Evolutionary conservation across 192 early-diverging fungal species (phyloP).

Genomic region (Backusella tarrabulga): DNA sequence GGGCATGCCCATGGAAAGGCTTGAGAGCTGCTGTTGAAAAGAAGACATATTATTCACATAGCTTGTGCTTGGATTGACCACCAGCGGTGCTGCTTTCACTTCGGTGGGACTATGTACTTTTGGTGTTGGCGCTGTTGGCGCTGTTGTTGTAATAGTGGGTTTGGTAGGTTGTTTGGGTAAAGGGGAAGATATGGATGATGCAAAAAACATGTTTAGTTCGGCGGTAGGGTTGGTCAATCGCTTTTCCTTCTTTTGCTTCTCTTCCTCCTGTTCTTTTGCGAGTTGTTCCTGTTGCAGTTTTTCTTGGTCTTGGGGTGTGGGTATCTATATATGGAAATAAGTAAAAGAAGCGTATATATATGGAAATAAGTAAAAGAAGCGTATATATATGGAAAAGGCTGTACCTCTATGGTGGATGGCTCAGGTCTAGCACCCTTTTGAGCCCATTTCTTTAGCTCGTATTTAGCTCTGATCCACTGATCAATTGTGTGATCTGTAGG

Average conservation of each 20-base stretch:
- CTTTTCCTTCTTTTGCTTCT: not conserved
- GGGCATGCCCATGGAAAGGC: conserved; percentile 23
- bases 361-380: not conserved
- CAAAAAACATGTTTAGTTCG: not conserved
- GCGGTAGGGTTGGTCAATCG: not conserved
- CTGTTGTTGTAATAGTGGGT: not conserved
- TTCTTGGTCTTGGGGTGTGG: not conserved
- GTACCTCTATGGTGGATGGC: conserved; percentile 51
- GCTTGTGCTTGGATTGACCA: not conserved
- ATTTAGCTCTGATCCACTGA: conserved; percentile 73
- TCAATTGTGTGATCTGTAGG: conserved; percentile 57
- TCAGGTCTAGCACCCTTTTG: conserved; percentile 65
- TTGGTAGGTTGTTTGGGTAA: not conserved
- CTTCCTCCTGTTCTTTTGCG: not conserved
- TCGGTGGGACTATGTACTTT: conserved; percentile 3
- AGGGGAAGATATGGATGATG: not conserved
- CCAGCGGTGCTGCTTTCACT: not conserved
- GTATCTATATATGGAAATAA: not conserved
- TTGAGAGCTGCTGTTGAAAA: conserved; percentile 29
- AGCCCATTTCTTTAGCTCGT: conserved; percentile 71
- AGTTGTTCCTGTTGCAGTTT: not conserved
- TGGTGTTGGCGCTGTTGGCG: not conserved
- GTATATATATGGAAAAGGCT: not conserved
- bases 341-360: not conserved
- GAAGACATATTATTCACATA: conserved; percentile 11